phyloP scores from a whole-genome alignment of 2,329 filamentous ascomycete species.

The Fusarium duplospermum region DNA sequence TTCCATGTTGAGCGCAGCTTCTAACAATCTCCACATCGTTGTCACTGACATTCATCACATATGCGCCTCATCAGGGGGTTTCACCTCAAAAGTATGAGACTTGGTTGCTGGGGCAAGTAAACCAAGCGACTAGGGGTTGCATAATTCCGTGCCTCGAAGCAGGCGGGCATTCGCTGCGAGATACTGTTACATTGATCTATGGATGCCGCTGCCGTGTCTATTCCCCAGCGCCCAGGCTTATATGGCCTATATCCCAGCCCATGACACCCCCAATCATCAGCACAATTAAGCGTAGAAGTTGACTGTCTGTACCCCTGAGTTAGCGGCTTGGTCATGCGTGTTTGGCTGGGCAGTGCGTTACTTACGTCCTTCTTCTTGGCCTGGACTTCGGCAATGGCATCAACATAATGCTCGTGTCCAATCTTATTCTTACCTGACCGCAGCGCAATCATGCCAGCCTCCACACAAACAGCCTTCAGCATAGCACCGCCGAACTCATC shows the following conservation, averaged over 20 bases:
- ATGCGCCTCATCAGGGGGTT: neutral
- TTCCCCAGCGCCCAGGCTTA: slow-evolving; percentile 27
- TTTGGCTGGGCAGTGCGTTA: slow-evolving; percentile 29
- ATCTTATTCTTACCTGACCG: slow-evolving; percentile 96
- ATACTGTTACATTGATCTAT: slow-evolving; percentile 47
- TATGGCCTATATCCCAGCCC: slow-evolving; percentile 24
- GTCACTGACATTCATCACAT: neutral
- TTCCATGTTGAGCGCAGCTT: neutral
- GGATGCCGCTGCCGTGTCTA: slow-evolving; percentile 33
- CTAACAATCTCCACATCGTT: neutral
- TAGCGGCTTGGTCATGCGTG: slow-evolving; percentile 13
- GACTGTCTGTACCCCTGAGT: slow-evolving; percentile 59
- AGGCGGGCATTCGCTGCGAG: slow-evolving; percentile 16
- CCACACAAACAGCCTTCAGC: slow-evolving; percentile 98
- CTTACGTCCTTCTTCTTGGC: slow-evolving; percentile 91
- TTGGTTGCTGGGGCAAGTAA: neutral
- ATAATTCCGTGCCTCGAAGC: slow-evolving; percentile 2
- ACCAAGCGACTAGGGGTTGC: neutral
- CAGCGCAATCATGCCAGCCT: slow-evolving; percentile 98
- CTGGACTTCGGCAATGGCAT: slow-evolving; percentile 96
- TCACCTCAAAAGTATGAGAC: neutral
- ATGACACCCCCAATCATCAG: slow-evolving; percentile 10
- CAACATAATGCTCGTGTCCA: slow-evolving; percentile 97
- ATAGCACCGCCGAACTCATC: slow-evolving; percentile 98
- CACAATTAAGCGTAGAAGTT: slow-evolving; percentile 63